These are phyloP conservation scores for Penicillium argentinense DNA, from an alignment of 495 filamentous ascomycete species.

Conservation along the genomic window DNA sequence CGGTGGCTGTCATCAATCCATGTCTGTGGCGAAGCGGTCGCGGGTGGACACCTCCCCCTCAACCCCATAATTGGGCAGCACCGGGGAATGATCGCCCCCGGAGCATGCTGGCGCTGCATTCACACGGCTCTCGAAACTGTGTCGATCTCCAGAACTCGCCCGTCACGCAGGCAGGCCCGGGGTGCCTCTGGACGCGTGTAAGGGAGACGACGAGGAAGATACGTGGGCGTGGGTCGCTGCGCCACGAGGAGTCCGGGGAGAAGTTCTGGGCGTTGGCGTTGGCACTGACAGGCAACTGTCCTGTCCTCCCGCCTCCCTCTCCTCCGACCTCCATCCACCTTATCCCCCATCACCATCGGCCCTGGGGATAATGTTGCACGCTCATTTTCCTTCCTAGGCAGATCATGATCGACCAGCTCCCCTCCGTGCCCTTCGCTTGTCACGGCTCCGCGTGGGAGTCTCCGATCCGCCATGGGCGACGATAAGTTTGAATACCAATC, in stretches of 20 bases:
- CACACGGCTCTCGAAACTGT: no score
- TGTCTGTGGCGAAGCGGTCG: background rate
- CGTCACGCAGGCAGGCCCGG: no score
- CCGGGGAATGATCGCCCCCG: conserved; percentile 10
- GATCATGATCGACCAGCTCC: conserved; percentile 47
- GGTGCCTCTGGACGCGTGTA: background rate
- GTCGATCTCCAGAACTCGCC: no score
- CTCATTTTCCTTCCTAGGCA: conserved; percentile 33
- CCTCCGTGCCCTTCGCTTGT: conserved; percentile 31
- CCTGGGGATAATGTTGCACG: conserved; percentile 34
- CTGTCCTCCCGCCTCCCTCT: conserved; percentile 4
- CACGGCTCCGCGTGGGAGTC: conserved; percentile 37
- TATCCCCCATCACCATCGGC: conserved; percentile 8
- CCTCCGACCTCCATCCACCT: conserved; percentile 4
- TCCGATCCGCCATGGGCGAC: conserved; percentile 50
- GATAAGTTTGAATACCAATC: conserved; percentile 63
- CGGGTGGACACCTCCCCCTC: conserved; percentile 1
- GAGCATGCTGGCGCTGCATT: no score
- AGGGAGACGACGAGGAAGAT: background rate
- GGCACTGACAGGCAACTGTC: background rate
- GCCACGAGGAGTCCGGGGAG: conserved; percentile 8
- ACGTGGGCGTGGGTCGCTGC: conserved; percentile 13
- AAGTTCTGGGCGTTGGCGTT: background rate
- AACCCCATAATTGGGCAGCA: conserved; percentile 1
- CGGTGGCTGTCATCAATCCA: background rate